Evolutionary conservation across 352 stramenopile species (phyloP), one percentile per base, ranked within the genome.

Genomic region (Phytophthora parvispora): DNA sequence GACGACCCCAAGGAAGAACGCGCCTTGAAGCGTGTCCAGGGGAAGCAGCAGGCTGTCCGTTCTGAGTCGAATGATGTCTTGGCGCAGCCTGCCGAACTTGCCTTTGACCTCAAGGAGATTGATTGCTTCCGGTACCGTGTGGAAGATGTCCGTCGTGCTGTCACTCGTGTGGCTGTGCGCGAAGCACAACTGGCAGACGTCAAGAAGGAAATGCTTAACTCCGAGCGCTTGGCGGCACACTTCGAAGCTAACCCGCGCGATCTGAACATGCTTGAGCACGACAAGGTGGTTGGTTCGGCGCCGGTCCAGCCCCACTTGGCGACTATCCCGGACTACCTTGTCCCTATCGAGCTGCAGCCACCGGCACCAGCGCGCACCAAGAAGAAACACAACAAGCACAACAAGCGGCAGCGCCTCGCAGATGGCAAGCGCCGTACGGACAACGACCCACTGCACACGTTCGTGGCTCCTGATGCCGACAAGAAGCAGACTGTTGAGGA

Each of bases 151-250:
- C 87, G 91, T 43, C 90, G 97, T 45, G 95, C 96, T 18, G 96
- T 99, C 29, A 99, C 97, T 6, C 84, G 87, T 52, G 90, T 97
- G 8, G 90, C 94, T 6, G 90, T 99, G n/a, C 86, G 92, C 18
- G 98, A 99, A 72, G 92, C 95, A 13, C 91, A 98, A 68, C 87
- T 98, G 16, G 91, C 93, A 7, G 98, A 99, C 69, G 80, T 99
- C 5, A 98, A 98, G 80, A 97, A 98, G 40, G 98, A 99, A 75
- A 98, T 99, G 64, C 73, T 99, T 2, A 99, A 99, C 83, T 99
- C 94, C 7, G 93, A 99, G 50, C 96, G 98, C 64, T 83, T 99
- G 1, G 86, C 97, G 70, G 89, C 84, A 59, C 97, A 99, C 81
- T 99, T 99, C 79, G 89, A 98, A 64, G 94, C 98, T 36, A 99